phyloP scores from a whole-genome alignment of 441 rosid genomes.

The Capsella rubella region DNA sequence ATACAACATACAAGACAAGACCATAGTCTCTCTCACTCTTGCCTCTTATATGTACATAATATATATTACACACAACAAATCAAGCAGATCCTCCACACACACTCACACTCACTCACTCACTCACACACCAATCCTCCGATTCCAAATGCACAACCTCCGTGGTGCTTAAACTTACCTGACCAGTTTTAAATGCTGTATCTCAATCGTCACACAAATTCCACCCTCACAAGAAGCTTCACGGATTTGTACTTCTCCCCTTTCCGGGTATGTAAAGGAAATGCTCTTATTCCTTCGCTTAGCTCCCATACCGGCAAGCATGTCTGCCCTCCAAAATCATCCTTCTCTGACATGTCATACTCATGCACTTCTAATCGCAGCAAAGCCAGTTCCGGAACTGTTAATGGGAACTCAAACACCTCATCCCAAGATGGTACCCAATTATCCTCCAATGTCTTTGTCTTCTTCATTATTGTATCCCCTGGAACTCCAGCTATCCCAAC shows the following conservation, averaged over 20 bases:
- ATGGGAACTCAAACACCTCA: constrained; percentile 52
- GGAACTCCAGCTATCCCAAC: constrained; percentile 60
- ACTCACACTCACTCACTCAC: constrained; percentile 7
- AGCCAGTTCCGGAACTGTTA: constrained; percentile 58
- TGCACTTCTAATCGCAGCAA: constrained; percentile 51
- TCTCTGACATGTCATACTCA: constrained; percentile 57
- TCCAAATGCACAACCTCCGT: constrained; percentile 27
- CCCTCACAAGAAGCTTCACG: constrained; percentile 54
- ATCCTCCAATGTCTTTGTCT: constrained; percentile 53
- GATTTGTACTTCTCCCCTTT: constrained; percentile 51
- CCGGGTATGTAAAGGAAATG: constrained; percentile 49
- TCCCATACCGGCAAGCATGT: constrained; percentile 56
- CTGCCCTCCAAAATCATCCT: constrained; percentile 59
- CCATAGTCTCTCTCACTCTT: not conserved
- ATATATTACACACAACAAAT: constrained; percentile 36
- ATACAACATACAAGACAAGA: constrained; percentile 32
- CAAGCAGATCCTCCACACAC: constrained; percentile 22
- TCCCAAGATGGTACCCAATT: constrained; percentile 59
- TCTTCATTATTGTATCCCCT: constrained; percentile 49
- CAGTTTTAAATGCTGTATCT: constrained; percentile 1
- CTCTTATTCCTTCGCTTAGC: constrained; percentile 50
- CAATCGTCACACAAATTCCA: constrained; percentile 49
- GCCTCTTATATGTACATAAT: constrained; percentile 32
- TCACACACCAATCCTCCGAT: constrained; percentile 23
- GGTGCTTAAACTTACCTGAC: constrained; percentile 14